Evolutionary conservation across 1,284 basidiomycete genomes (phyloP).

Genomic region (Papiliotrema flavescens): DNA sequence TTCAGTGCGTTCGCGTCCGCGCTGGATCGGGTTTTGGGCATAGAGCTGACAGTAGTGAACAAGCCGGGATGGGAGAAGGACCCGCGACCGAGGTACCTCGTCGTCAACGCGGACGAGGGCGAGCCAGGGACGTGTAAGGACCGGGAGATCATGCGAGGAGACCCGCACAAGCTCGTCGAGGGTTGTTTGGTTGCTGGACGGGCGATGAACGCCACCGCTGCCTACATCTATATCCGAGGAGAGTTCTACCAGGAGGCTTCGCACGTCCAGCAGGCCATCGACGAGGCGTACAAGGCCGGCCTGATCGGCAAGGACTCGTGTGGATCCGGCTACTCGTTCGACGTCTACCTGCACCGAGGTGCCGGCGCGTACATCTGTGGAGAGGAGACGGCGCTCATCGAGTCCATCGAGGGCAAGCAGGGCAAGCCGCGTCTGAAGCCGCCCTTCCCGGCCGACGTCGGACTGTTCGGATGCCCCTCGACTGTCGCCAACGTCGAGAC

Average conservation of each 20-base stretch:
- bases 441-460: conserved; percentile 98
- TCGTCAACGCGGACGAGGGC: conserved; percentile 98
- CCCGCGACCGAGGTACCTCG: conserved; percentile 86
- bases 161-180: conserved; percentile 97
- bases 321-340: conserved; percentile 87
- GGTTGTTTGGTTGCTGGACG: conserved; percentile 97
- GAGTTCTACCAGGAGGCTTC: conserved; percentile 96
- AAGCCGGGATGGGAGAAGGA: conserved; percentile 98
- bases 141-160: conserved; percentile 94
- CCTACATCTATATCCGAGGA: conserved; percentile 98
- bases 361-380: conserved; percentile 99
- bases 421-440: conserved; percentile 97
- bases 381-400: conserved; percentile 96
- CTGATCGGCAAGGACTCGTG: conserved; percentile 90
- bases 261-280: conserved; percentile 90
- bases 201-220: conserved; percentile 94
- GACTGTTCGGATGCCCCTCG: conserved; percentile 92
- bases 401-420: conserved; percentile 94
- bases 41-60: conserved; percentile 55
- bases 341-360: conserved; percentile 95
- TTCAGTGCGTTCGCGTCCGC: conserved; percentile 61
- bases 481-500: conserved; percentile 99
- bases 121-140: conserved; percentile 99
- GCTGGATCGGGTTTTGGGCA: neutral
- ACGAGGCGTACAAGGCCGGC: conserved; percentile 91